Conservation (phyloP, 345 rosid genomes). For the Fremontodendron californicum region DNA sequence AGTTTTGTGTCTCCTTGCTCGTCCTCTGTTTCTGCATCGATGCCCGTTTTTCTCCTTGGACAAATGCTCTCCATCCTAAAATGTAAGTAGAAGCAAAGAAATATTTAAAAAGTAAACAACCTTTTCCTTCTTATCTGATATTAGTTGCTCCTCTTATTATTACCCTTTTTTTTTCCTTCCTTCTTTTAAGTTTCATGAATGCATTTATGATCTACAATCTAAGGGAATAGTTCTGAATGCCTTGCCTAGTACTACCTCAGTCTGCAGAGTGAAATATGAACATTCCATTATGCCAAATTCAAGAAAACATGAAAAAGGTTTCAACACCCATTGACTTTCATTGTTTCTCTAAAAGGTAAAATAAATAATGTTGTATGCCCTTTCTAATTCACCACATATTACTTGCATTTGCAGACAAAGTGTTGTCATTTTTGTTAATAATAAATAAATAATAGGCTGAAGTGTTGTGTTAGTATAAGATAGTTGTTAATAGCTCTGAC, state of each 20-base stretch:
- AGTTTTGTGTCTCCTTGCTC: conserved; percentile 48
- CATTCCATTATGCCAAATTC: not conserved
- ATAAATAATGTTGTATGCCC: not conserved
- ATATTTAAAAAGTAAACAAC: not conserved
- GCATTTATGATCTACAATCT: not conserved
- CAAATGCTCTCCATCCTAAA: conserved; percentile 46
- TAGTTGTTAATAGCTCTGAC: not conserved
- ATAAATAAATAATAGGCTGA: not conserved
- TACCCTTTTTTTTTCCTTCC: not conserved
- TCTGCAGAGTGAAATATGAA: not conserved
- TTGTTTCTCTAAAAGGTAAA: not conserved
- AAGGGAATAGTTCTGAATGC: not conserved
- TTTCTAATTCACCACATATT: not conserved
- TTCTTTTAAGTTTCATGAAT: not conserved
- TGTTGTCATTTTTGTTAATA: not conserved
- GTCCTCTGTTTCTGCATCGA: conserved; percentile 43
- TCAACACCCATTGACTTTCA: not conserved
- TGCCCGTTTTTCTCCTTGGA: conserved; percentile 61
- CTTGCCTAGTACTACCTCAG: not conserved
- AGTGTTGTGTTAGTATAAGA: not conserved
- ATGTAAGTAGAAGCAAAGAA: not conserved
- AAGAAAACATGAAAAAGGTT: not conserved
- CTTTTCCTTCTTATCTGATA: not conserved
- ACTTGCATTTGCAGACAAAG: not conserved
- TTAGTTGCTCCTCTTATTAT: not conserved